Evolutionary conservation across 306 rosid species (phyloP).

Genomic region (Betula pendula): DNA sequence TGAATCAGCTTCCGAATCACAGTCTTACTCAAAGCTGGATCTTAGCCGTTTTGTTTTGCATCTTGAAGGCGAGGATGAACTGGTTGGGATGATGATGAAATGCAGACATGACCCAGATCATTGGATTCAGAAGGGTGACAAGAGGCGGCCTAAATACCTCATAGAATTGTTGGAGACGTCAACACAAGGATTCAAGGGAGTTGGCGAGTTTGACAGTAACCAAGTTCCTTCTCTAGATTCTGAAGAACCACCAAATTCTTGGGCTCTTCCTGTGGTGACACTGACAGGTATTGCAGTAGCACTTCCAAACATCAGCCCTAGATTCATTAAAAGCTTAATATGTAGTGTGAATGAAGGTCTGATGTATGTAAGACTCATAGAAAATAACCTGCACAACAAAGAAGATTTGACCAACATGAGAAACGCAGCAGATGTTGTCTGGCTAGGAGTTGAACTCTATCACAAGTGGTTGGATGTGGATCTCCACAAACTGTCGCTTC

Average conservation of each 20-base stretch:
- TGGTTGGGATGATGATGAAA: too few species aligned
- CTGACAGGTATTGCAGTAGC: conserved; percentile 65
- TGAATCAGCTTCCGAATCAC: conserved; percentile 33
- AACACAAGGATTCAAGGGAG: too few species aligned
- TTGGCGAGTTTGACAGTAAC: too few species aligned
- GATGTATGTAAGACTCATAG: conserved; percentile 47
- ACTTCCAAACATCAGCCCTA: conserved; percentile 48
- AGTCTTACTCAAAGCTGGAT: conserved; percentile 33
- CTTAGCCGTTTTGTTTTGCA: conserved; percentile 65
- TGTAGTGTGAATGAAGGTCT: conserved; percentile 58
- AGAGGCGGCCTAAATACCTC: too few species aligned
- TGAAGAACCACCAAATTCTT: conserved; percentile 12
- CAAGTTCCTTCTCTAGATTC: too few species aligned
- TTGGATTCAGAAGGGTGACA: too few species aligned
- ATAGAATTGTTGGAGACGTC: too few species aligned
- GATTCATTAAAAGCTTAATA: conserved; percentile 38
- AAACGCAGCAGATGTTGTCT: conserved; percentile 57
- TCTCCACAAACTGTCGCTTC: conserved; percentile 52
- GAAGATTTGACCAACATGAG: conserved; percentile 43
- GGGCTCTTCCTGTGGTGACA: conserved; percentile 86
- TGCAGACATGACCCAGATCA: too few species aligned
- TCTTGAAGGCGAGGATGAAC: conserved; percentile 83
- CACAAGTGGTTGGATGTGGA: conserved; percentile 69
- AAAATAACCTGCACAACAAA: conserved; percentile 33
- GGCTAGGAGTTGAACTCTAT: conserved; percentile 73